Evolutionary conservation across 306 rosid genomes (phyloP).

Genomic region (Hylodesmum podocarpum): DNA sequence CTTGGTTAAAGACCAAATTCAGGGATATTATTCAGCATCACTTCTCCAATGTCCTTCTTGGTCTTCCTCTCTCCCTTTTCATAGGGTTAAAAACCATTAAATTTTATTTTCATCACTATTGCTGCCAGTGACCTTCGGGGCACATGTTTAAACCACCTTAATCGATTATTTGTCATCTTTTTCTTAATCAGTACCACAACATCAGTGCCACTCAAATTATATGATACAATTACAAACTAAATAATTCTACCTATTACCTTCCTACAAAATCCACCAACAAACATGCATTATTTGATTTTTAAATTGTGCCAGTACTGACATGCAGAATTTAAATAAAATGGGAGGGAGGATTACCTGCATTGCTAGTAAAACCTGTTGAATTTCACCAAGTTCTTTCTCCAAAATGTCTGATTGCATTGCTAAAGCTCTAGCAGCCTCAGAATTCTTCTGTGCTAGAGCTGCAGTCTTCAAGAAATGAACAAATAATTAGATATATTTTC

Average conservation of each 20-base stretch:
- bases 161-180: too few relatives aligned
- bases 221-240: background rate
- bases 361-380: constrained; percentile 82
- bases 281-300: background rate
- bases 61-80: too few relatives aligned
- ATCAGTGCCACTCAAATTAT: too few relatives aligned
- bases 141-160: too few relatives aligned
- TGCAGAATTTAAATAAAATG: constrained; percentile 14
- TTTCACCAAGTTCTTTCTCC: constrained; percentile 92
- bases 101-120: too few relatives aligned
- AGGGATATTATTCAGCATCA: too few relatives aligned
- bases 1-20: too few relatives aligned
- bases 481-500: constrained; percentile 26
- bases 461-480: constrained; percentile 68
- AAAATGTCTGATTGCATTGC: constrained; percentile 72
- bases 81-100: too few relatives aligned
- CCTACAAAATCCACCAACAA: background rate
- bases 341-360: constrained; percentile 70
- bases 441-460: constrained; percentile 77
- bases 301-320: background rate
- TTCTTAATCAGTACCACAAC: too few relatives aligned
- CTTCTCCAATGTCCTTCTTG: too few relatives aligned
- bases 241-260: background rate
- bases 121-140: too few relatives aligned
- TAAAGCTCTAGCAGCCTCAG: constrained; percentile 79